These are phyloP conservation scores for Murraya koenigii DNA, from an alignment of 345 rosid genomes.

Conservation along the genomic window DNA sequence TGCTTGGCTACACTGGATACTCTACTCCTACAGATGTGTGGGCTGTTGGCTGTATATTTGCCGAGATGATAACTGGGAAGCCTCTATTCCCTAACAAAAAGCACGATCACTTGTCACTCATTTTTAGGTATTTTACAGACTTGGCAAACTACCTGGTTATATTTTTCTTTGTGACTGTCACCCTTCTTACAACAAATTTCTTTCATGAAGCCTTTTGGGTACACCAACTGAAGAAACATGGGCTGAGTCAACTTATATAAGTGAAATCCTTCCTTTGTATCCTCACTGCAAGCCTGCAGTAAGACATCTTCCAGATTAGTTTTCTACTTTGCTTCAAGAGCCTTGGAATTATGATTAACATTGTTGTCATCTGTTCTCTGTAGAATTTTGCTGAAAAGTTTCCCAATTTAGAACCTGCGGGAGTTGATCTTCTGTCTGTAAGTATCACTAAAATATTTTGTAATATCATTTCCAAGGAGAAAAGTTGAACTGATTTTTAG, in stretches of 20 bases:
- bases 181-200: neutral
- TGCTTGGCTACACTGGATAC: neutral
- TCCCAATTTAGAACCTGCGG: neutral
- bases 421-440: slow-evolving; percentile 4
- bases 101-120: slow-evolving; percentile 32
- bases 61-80: slow-evolving; percentile 40
- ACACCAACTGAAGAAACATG: neutral
- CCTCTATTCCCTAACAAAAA: slow-evolving; percentile 39
- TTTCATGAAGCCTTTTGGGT: slow-evolving; percentile 9
- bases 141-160: neutral
- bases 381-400: neutral
- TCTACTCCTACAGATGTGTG: slow-evolving; percentile 43
- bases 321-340: neutral
- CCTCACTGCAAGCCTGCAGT: neutral
- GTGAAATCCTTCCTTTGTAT: neutral
- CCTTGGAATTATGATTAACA: neutral
- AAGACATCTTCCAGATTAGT: neutral
- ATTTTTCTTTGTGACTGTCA: neutral
- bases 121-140: slow-evolving; percentile 34
- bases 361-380: neutral
- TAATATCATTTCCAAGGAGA: neutral
- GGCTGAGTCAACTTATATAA: neutral
- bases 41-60: slow-evolving; percentile 56
- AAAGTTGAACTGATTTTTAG: neutral
- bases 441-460: neutral